A percentile compares a stretch with the other conserved stretches of the same genome.
Conservation (phyloP, 768 basidiomycete species). For the Leccinum imitatum region DNA sequence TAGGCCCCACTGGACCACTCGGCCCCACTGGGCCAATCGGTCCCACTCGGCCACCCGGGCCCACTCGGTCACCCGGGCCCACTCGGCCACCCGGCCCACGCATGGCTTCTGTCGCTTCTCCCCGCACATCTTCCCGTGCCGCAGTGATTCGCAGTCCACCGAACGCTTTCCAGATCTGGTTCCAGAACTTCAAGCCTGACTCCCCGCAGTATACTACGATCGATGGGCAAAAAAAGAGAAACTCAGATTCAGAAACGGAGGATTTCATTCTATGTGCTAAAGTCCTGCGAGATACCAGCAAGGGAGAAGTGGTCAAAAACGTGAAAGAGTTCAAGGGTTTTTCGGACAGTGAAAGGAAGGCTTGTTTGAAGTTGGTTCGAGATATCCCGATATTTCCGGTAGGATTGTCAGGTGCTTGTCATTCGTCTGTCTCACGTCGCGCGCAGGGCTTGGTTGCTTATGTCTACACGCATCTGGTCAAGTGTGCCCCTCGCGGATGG, state of each 20-base stretch:
- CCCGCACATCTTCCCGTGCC: not conserved
- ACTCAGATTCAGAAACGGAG: not conserved
- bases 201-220: conserved; percentile 18
- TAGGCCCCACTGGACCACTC: too few relatives aligned
- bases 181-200: not conserved
- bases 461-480: conserved; percentile 26
- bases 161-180: conserved; percentile 20
- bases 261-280: conserved; percentile 5
- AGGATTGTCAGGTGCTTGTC: not conserved
- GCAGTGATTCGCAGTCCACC: not conserved
- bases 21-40: too few relatives aligned
- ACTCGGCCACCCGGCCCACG: not conserved
- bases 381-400: conserved; percentile 27
- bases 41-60: not conserved
- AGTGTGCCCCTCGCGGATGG: conserved; percentile 18
- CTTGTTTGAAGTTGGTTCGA: conserved; percentile 17
- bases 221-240: conserved; percentile 13
- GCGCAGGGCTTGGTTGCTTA: conserved; percentile 30
- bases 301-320: conserved; percentile 13
- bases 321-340: conserved; percentile 21
- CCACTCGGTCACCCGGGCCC: not conserved
- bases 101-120: not conserved
- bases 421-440: conserved; percentile 7
- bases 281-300: conserved; percentile 16
- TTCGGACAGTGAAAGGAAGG: conserved; percentile 1